Conservation (phyloP, 140 eudicot species). For the Ambrosia hybrid region DNA sequence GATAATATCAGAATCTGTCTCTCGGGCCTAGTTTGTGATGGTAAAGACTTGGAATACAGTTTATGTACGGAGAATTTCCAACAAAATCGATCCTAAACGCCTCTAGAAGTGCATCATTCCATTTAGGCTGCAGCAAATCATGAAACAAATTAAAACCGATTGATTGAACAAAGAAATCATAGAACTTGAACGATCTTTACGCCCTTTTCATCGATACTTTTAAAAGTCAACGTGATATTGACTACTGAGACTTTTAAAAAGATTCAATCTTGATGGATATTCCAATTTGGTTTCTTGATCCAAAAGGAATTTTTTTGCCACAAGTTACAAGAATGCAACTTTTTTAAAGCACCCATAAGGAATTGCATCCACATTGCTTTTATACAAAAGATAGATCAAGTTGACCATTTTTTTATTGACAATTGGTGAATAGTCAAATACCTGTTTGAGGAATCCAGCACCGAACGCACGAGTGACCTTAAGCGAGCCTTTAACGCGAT, state of each 20-base stretch:
- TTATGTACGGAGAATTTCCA: too few species aligned
- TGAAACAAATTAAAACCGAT: background rate
- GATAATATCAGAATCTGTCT: constrained; percentile 86
- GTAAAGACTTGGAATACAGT: too few species aligned
- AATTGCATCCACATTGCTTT: constrained; percentile 25
- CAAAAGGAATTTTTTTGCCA: constrained; percentile 14
- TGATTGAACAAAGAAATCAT: too few species aligned
- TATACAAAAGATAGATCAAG: constrained; percentile 14
- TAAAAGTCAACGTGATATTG: constrained; percentile 13
- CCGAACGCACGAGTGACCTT: constrained; percentile 99
- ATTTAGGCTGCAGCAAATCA: constrained; percentile 71
- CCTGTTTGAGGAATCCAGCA: constrained; percentile 99
- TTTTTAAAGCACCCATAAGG: constrained; percentile 32
- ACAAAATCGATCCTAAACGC: constrained; percentile 82
- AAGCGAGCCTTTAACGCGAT: constrained; percentile 93
- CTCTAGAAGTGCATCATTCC: constrained; percentile 96
- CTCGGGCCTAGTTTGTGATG: too few species aligned
- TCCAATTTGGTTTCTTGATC: constrained; percentile 13
- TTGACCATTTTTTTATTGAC: background rate
- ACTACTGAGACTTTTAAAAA: constrained; percentile 11
- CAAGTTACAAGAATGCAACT: constrained; percentile 42
- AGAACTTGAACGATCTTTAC: too few species aligned
- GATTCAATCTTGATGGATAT: constrained; percentile 24
- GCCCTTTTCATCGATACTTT: too few species aligned
- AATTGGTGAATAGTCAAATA: constrained; percentile 20